phyloP scores from a whole-genome alignment of 2,329 filamentous ascomycete genomes.

The Apiospora phragmitis region DNA sequence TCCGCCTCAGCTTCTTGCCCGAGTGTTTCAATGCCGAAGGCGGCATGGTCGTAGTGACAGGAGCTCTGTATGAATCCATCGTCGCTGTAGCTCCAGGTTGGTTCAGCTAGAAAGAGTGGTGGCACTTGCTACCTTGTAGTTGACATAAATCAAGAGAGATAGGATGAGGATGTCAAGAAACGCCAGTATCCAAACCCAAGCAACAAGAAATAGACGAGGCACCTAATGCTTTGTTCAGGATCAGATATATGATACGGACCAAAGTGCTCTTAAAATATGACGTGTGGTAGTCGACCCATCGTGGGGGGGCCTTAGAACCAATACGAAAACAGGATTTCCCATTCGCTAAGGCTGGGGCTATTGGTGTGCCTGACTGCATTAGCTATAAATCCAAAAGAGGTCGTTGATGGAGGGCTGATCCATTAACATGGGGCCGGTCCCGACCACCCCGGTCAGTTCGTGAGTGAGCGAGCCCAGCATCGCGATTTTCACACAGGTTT shows the following conservation, averaged over 20 bases:
- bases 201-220: background rate
- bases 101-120: background rate
- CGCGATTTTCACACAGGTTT: background rate
- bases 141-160: background rate
- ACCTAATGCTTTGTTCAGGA: background rate
- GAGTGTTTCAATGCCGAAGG: conserved; percentile 22
- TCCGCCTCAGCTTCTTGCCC: conserved; percentile 31
- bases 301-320: background rate
- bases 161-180: background rate
- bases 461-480: background rate
- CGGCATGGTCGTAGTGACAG: background rate
- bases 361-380: conserved; percentile 7
- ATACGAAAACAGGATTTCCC: conserved; percentile 5
- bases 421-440: background rate
- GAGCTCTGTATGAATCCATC: background rate
- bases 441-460: background rate
- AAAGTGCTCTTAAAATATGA: background rate
- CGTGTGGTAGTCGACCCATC: conserved; percentile 1
- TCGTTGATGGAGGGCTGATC: background rate
- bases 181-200: background rate
- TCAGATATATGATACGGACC: background rate
- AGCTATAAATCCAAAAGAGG: background rate
- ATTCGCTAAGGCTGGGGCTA: background rate
- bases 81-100: background rate
- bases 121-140: background rate